A percentile compares a stretch with the other conserved stretches of the same genome.
Conservation (phyloP, 495 filamentous ascomycete genomes). For the Evernia prunastri region DNA sequence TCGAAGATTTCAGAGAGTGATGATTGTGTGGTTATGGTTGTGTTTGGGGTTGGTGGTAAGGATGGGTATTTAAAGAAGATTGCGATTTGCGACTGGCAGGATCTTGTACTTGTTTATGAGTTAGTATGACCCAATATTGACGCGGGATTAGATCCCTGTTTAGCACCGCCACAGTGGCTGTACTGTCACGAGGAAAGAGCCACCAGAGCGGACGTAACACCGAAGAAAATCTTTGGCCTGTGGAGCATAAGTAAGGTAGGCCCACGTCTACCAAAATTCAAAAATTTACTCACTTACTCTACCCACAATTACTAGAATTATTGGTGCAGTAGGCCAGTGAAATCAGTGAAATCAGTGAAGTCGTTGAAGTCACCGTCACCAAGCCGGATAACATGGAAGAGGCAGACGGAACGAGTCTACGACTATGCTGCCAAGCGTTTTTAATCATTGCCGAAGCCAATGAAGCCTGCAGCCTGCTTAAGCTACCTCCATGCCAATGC, state of each 20-base stretch:
- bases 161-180: conserved; percentile 1
- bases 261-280: too few relatives aligned
- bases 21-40: neutral
- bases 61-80: neutral
- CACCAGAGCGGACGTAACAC: neutral
- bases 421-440: neutral
- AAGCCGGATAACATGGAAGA: neutral
- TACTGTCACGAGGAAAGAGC: neutral
- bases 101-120: neutral
- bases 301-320: too few relatives aligned
- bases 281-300: too few relatives aligned
- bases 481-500: neutral
- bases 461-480: neutral
- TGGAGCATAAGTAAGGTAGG: too few relatives aligned
- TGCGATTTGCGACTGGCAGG: neutral
- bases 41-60: neutral
- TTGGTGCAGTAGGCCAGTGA: too few relatives aligned
- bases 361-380: neutral
- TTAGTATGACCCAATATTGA: neutral
- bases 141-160: neutral
- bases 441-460: neutral
- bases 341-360: too few relatives aligned
- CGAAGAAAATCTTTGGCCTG: neutral
- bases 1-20: neutral
- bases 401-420: too few relatives aligned